Base-by-base conservation (phyloP, 2,329 filamentous ascomycete species). In the Colletotrichum magnum region DNA sequence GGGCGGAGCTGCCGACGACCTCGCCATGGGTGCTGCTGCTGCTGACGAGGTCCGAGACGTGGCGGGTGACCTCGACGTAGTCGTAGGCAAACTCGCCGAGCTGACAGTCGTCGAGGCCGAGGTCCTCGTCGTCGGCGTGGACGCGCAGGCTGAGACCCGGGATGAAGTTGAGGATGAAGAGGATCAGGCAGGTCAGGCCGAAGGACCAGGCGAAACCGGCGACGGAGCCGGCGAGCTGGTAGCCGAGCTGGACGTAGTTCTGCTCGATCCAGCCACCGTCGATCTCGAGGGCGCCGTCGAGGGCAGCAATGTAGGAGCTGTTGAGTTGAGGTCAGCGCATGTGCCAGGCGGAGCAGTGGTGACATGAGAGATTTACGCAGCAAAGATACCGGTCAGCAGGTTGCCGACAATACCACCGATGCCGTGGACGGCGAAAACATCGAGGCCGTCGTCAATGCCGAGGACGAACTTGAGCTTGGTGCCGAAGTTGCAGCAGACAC, bases 391-490 rank as follows among this genome's bases (percentile, higher is more conserved):
- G 65, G 94, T 95, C 81, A 93, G 85, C 69, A 94, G 81, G 75
- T 97, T 93, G 58, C 94, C 94, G 67, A 92, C 86, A 73, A 96
- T 93, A 73, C 94, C 94, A 57, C 94, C 94, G 72, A 97, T 84
- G 76, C 89, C 94, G 88, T 97, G 94, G 81, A 96, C 93, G 73
- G 94, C 94, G 81, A 97, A 96, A 76, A 97, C 91, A 84, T 97
- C 94, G 81, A 97, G 93, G 6, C 93, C 92, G 78, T 97, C 94
- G 75, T 97, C 94, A 64, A 97, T 90, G 71, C 90, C 90, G 76
- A 97, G 86, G 57, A 87, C 62, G 75, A 88, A 91, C 90, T 87
- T 91, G 87, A 94, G 88, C 87, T 97, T 97, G 77, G 94, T 97
- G 70, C 90, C 89, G 82, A 95, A 94, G 82, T 97, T 97, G 87